These are phyloP conservation scores for Chrysanthemum lavandulifolium DNA, from an alignment of 129 eudicot species.

Conservation along the genomic window DNA sequence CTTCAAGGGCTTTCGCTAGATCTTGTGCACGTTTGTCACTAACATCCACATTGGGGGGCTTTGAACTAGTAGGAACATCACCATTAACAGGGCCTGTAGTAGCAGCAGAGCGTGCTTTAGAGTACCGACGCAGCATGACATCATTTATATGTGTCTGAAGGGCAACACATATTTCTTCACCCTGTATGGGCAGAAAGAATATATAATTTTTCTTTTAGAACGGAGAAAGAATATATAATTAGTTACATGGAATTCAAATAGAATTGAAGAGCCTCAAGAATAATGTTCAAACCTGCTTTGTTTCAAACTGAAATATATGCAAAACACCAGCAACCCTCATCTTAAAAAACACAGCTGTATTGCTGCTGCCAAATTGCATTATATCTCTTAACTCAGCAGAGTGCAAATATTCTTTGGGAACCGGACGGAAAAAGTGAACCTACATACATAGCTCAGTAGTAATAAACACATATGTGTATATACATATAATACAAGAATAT, in stretches of 20 bases:
- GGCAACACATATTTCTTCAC: constrained; percentile 99
- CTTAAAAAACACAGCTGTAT: constrained; percentile 95
- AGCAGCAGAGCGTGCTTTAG: constrained; percentile 75
- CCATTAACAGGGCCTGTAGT: constrained; percentile 50
- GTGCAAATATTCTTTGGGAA: constrained; percentile 94
- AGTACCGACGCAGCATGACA: constrained; percentile 96
- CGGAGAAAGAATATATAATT: background rate
- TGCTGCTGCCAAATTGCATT: constrained; percentile 99
- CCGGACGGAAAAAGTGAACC: constrained; percentile 99
- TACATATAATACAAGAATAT: constrained; percentile 5
- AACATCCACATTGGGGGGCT: constrained; percentile 55
- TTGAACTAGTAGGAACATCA: constrained; percentile 44
- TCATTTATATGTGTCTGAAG: constrained; percentile 99
- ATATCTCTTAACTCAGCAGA: constrained; percentile 98
- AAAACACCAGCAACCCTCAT: constrained; percentile 99
- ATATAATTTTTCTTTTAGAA: too few relatives aligned
- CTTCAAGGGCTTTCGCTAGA: constrained; percentile 81
- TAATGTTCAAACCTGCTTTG: constrained; percentile 70
- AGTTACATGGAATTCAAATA: background rate
- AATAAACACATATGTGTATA: background rate
- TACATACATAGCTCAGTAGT: constrained; percentile 20
- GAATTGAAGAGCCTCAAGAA: background rate
- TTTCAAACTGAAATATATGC: constrained; percentile 97
- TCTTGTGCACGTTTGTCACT: constrained; percentile 77
- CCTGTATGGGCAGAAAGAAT: constrained; percentile 41